Evolutionary conservation across 1,284 basidiomycete genomes (phyloP).

Genomic region (Fereydounia khargensis): DNA sequence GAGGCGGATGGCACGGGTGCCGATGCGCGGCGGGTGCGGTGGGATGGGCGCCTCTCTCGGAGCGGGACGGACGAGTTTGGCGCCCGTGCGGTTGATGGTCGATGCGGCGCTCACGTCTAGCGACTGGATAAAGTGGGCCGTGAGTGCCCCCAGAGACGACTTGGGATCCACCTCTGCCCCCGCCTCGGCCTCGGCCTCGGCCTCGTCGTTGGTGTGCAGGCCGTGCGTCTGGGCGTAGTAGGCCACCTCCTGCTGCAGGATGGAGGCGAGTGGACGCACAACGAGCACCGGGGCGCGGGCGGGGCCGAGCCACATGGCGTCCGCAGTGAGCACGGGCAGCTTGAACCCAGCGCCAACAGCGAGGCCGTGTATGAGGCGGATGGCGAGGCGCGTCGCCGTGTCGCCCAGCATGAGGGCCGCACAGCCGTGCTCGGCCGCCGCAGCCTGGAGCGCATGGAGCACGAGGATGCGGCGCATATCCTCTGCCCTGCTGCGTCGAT

Average conservation of each 20-base stretch:
- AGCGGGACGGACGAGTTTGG: too few species aligned
- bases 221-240: conserved; percentile 24
- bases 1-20: conserved; percentile 30
- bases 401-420: conserved; percentile 41
- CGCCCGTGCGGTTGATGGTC: too few species aligned
- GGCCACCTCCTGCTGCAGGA: conserved; percentile 31
- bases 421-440: conserved; percentile 21
- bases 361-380: conserved; percentile 40
- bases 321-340: conserved; percentile 34
- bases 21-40: conserved; percentile 36
- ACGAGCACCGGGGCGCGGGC: too few species aligned
- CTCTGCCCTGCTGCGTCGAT: conserved; percentile 42
- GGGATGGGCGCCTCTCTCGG: too few species aligned
- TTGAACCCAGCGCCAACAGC: conserved; percentile 50
- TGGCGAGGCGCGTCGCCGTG: conserved; percentile 32
- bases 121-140: too few species aligned
- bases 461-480: conserved; percentile 40
- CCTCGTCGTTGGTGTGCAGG: conserved; percentile 3
- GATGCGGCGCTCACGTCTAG: too few species aligned
- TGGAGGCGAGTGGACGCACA: conserved; percentile 32
- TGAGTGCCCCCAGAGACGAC: conserved; percentile 11
- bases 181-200: background rate
- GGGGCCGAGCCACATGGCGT: conserved; percentile 41
- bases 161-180: background rate
- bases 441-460: conserved; percentile 19